Conservation (phyloP, 1,284 basidiomycete genomes). For the Sporisorium iseilematis-ciliati region DNA sequence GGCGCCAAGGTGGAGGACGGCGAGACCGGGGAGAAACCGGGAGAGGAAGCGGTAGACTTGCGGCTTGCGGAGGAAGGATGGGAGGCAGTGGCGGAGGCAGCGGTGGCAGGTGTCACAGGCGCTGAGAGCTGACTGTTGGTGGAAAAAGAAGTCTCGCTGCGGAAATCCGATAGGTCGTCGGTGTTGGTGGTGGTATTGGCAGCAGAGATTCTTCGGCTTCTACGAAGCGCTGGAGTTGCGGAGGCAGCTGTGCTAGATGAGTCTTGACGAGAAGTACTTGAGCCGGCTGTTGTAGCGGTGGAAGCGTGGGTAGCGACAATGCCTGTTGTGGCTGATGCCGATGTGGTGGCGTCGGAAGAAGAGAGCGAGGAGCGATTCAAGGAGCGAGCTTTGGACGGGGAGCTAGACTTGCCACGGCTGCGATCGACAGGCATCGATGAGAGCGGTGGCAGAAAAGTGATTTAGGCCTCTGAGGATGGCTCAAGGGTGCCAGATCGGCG, state of each 20-base stretch:
- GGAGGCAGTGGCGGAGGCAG: constrained; percentile 24
- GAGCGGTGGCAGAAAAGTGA: constrained; percentile 1
- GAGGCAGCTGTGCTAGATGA: not conserved
- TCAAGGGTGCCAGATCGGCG: constrained; percentile 1
- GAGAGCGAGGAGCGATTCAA: constrained; percentile 12
- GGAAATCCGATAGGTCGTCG: constrained; percentile 34
- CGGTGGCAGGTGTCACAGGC: constrained; percentile 38
- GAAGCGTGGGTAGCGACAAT: not conserved
- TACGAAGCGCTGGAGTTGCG: constrained; percentile 13
- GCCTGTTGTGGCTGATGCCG: not conserved
- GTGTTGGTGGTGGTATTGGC: constrained; percentile 11
- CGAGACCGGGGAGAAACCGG: constrained; percentile 31
- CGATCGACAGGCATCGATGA: constrained; percentile 47
- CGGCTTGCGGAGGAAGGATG: constrained; percentile 31
- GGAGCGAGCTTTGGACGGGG: constrained; percentile 43
- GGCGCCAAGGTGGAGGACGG: constrained; percentile 42
- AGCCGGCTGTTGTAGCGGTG: not conserved
- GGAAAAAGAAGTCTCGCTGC: constrained; percentile 34
- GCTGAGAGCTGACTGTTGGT: constrained; percentile 23
- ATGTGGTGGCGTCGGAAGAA: not conserved
- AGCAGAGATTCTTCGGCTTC: constrained; percentile 30
- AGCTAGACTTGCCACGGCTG: constrained; percentile 34
- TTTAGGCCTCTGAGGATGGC: constrained; percentile 2
- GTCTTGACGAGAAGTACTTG: constrained; percentile 9
- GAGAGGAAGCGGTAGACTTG: constrained; percentile 24